Conservation (phyloP, 371 early-diverging fungal species). For the Apophysomyces elegans region DNA sequence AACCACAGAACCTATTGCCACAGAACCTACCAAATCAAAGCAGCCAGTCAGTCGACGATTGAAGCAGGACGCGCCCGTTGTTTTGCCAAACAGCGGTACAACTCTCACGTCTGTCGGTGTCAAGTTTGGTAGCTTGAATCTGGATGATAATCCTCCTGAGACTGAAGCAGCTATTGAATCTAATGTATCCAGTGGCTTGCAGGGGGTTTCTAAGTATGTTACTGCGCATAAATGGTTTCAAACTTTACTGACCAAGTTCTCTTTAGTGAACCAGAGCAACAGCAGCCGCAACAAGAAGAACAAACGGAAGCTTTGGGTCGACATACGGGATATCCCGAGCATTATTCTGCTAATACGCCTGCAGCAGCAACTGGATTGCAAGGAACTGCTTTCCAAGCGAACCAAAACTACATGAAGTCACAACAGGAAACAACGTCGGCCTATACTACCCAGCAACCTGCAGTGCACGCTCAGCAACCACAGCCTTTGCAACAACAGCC, state of each 20-base stretch:
- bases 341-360: conserved; percentile 16
- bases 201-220: conserved; percentile 9
- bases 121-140: conserved; percentile 81
- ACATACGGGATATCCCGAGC: conserved; percentile 9
- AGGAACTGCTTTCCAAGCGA: neutral
- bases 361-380: conserved; percentile 12
- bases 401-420: conserved; percentile 10
- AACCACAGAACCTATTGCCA: neutral
- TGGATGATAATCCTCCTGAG: conserved; percentile 43
- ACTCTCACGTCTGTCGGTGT: conserved; percentile 70
- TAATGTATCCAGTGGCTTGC: conserved; percentile 13
- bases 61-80: conserved; percentile 87
- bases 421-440: conserved; percentile 16
- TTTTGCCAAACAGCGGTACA: conserved; percentile 77
- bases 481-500: conserved; percentile 33
- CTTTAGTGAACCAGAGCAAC: conserved; percentile 12
- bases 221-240: neutral
- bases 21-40: conserved; percentile 17
- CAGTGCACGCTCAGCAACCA: conserved; percentile 22
- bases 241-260: neutral
- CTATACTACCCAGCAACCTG: conserved; percentile 15
- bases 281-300: conserved; percentile 8
- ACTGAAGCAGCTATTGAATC: conserved; percentile 20
- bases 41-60: conserved; percentile 52
- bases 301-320: conserved; percentile 6